phyloP scores from a whole-genome alignment of 768 basidiomycete genomes.

The Glaciozyma martinii region DNA sequence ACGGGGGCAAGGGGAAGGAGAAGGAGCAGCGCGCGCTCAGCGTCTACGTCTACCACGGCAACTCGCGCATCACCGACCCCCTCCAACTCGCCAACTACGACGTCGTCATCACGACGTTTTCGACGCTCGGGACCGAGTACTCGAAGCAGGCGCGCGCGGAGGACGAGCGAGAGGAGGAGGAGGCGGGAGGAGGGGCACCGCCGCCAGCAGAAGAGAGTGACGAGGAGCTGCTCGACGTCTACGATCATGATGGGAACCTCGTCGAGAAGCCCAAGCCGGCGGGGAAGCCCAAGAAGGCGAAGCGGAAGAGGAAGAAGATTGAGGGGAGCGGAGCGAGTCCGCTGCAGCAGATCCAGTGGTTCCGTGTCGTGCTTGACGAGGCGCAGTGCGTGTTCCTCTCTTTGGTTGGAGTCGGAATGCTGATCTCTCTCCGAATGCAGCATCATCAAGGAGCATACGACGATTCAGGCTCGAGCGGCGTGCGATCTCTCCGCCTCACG shows the following conservation, averaged over 20 bases:
- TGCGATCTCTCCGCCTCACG: constrained; percentile 92
- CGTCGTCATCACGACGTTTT: constrained; percentile 93
- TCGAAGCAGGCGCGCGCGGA: constrained; percentile 73
- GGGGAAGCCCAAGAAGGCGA: constrained; percentile 45
- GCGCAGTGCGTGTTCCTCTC: constrained; percentile 31
- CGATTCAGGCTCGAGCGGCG: constrained; percentile 87
- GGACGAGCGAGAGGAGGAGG: constrained; percentile 55
- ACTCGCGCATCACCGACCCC: constrained; percentile 75
- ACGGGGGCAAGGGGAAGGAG: constrained; percentile 19
- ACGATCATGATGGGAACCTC: constrained; percentile 60
- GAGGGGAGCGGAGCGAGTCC: constrained; percentile 63
- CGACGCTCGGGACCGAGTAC: constrained; percentile 87
- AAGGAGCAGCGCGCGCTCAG: constrained; percentile 11
- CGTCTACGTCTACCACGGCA: constrained; percentile 94
- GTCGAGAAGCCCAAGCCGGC: constrained; percentile 36
- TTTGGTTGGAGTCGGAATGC: background rate
- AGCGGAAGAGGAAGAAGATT: constrained; percentile 61
- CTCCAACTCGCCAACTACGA: constrained; percentile 84
- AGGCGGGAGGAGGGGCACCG: constrained; percentile 42
- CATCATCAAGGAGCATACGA: constrained; percentile 91
- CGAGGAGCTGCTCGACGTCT: constrained; percentile 42
- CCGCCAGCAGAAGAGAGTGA: constrained; percentile 28
- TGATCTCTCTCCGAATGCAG: constrained; percentile 44
- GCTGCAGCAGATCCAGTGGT: constrained; percentile 92
- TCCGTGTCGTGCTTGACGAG: constrained; percentile 41